These are phyloP conservation scores for Melaleuca alternifolia DNA, from an alignment of 345 rosid genomes.

Conservation along the genomic window DNA sequence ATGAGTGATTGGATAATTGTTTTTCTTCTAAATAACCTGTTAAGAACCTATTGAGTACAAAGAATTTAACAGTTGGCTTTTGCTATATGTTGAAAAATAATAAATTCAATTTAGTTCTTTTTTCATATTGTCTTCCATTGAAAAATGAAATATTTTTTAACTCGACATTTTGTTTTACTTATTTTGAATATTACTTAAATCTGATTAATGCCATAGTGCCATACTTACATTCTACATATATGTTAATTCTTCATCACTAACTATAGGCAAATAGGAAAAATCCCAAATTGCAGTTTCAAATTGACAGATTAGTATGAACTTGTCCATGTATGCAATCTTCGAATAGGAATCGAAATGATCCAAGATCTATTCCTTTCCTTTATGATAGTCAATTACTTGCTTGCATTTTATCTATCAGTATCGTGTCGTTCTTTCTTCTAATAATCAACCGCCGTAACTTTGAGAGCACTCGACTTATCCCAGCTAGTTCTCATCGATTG, in stretches of 20 bases:
- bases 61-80: not conserved
- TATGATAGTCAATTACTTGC: not conserved
- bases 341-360: not conserved
- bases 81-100: not conserved
- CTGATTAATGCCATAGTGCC: too few relatives aligned
- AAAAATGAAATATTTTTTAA: too few relatives aligned
- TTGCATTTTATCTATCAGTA: not conserved
- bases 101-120: not conserved
- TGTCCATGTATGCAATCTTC: not conserved
- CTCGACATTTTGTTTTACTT: too few relatives aligned
- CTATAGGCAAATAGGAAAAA: not conserved
- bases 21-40: not conserved
- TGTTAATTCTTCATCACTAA: not conserved
- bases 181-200: too few relatives aligned
- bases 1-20: not conserved
- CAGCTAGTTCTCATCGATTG: not conserved
- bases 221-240: not conserved
- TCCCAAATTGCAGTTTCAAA: not conserved
- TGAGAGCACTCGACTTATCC: not conserved
- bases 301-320: not conserved
- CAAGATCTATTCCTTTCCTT: not conserved
- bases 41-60: not conserved
- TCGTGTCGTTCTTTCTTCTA: not conserved
- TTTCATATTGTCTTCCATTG: too few relatives aligned
- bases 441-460: not conserved